Percentiles rank a stretch among this genome's conserved stretches.
Conservation (phyloP, 2,329 filamentous ascomycete species). For the Stylonectria norvegica region DNA sequence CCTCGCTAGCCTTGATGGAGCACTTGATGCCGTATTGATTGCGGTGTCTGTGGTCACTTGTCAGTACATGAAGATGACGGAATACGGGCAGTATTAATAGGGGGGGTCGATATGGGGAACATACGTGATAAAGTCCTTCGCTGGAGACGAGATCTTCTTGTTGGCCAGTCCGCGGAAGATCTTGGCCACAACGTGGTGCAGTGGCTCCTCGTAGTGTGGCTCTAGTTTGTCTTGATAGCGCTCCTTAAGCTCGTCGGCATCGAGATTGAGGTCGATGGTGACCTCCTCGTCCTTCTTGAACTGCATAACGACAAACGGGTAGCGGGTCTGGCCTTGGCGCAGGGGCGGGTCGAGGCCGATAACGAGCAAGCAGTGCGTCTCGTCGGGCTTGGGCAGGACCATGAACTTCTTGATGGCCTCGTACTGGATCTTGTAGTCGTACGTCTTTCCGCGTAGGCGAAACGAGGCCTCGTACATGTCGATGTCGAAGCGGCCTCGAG, state of each 20-base stretch:
- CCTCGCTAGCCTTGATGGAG: conserved; percentile 99
- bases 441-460: conserved; percentile 95
- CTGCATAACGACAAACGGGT: conserved; percentile 98
- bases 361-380: conserved; percentile 90
- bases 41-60: conserved; percentile 61
- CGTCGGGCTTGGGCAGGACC: conserved; percentile 96
- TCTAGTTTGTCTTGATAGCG: conserved; percentile 88
- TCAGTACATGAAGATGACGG: conserved; percentile 27
- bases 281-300: conserved; percentile 98
- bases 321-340: conserved; percentile 93
- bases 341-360: conserved; percentile 92
- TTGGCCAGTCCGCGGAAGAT: conserved; percentile 92
- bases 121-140: conserved; percentile 84
- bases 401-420: conserved; percentile 98
- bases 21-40: conserved; percentile 95
- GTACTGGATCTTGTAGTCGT: conserved; percentile 99
- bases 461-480: conserved; percentile 99
- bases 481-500: conserved; percentile 98
- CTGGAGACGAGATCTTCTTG: conserved; percentile 92
- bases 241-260: conserved; percentile 77
- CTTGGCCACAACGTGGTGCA: conserved; percentile 89
- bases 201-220: conserved; percentile 86
- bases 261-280: conserved; percentile 92
- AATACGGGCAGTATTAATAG: background rate
- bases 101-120: conserved; percentile 18